Evolutionary conservation across 306 rosid genomes (phyloP), one percentile per base, ranked within the genome.

Genomic region (Cercis canadensis): DNA sequence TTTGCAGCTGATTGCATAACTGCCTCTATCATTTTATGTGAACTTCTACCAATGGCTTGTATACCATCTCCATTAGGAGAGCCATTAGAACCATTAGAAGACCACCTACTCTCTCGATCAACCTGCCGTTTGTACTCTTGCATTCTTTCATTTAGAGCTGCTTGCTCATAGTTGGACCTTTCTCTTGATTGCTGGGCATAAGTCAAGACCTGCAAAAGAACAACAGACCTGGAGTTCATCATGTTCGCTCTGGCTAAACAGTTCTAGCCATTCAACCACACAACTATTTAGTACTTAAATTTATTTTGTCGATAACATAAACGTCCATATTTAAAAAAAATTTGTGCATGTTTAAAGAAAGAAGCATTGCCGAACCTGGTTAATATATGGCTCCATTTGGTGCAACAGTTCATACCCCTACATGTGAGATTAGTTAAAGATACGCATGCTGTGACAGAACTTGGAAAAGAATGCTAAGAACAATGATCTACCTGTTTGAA

Each of bases 51-150:
- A 57, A 95, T 95, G 69, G 96, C 92, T 88, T 92, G 99, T 86
- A 92, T 87, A 66, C 99, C 99, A 80, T 92, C 97, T 73, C 99
- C 99, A 80, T 95, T 95, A 33, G 99, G 99, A 73, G 99, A 95
- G 29, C 97, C 97, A 62, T 88, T 87, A 39, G 97, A 89, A 59
- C 97, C 95, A 78, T 87, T 89, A 62, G 96, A 89, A 64, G 89
- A 86, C 99, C 92, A 92, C 81, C 92, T 82, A 75, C 97, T 89
- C 86, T 95, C 99, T 57, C 99, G 96, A 75, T 95, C 99, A 56
- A 95, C 89, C 87, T 89, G 99, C 71, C 97, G 84, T 73, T 86
- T 83, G 84, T 89, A 95, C 21, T 95, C 99, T 79, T 95, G 99
- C 97, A 95, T 95, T 87, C 92, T 90, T 84, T 95, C 99, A 58